Percentiles rank a stretch among this genome's conserved stretches.
These are phyloP conservation scores for Colletotrichum sp. DNA, from an alignment of 2,329 filamentous ascomycete species.

Conservation along the genomic window DNA sequence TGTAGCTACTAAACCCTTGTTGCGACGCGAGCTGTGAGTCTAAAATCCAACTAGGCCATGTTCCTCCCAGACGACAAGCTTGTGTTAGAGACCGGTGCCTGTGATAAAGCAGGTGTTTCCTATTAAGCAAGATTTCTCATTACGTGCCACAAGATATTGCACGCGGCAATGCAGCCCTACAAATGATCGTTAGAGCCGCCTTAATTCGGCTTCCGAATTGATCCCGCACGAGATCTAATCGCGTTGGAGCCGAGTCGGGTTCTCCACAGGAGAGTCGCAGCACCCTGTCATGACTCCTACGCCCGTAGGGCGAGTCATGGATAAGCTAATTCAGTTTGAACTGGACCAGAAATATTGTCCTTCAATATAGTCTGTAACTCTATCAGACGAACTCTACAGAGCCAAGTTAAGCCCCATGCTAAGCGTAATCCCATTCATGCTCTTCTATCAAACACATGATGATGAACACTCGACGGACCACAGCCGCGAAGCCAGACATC, in stretches of 20 bases:
- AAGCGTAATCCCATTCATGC: neutral
- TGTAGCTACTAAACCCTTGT: neutral
- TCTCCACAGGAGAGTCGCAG: neutral
- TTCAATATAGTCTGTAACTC: neutral
- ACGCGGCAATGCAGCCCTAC: neutral
- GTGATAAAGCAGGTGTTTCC: neutral
- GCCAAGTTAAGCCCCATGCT: neutral
- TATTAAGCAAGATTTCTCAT: neutral
- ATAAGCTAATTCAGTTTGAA: neutral
- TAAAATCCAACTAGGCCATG: neutral
- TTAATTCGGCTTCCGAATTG: neutral
- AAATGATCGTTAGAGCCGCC: neutral
- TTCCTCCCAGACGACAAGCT: neutral
- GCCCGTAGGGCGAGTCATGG: neutral
- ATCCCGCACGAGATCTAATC: neutral
- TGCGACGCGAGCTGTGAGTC: accelerated
- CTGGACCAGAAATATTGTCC: neutral
- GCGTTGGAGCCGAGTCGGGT: neutral
- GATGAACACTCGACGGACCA: neutral
- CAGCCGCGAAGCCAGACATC: accelerated
- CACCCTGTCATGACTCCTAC: neutral
- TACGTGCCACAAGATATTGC: neutral
- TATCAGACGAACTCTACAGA: neutral
- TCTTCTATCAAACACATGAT: neutral
- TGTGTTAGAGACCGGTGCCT: neutral